Base-by-base conservation (phyloP, 768 basidiomycete genomes). In the Mycena metata region DNA sequence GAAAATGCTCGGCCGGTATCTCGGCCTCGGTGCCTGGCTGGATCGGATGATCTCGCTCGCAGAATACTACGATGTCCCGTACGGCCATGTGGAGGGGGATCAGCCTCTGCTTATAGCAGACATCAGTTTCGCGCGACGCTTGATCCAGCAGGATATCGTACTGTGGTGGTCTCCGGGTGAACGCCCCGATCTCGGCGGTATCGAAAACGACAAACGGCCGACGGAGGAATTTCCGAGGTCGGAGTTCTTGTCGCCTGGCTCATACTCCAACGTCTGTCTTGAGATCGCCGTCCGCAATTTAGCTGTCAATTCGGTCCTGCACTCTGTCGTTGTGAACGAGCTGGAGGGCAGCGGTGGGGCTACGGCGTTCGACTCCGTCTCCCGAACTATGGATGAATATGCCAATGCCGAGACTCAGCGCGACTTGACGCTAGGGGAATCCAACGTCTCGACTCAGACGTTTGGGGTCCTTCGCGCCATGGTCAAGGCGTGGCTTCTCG, bases 121-220 rank as follows among this genome's bases (percentile, higher is more conserved):
- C 72, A 85, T 99, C 71, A 92, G 89, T 70, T 98, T 98, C 73
- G 94, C 98, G 2, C 90, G 97, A 8, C 89, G 94, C 46, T 80
- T 99, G 60, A 82, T 91, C 35, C 90, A 91, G 52, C 95, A 98
- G 69, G 98, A 99, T 74, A 90, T 94, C 75, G 84, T 98, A 4
- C 83, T 99, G 4, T 99, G 98, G 98, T 99, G 98, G 98, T 97
- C 98, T 11, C 86, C 92, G 2, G 89, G 91, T 5, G 90, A 94
- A 35, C 87, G 88, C 21, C 96, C 98, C 4, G 98, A 99, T 80
- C 85, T 99, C 0, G 98, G 98, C 39, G 98, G 98, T 5, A 87
- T 91, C 56, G 96, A 99, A 76, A 90, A 95, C 52, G 97, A 99
- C 78, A 87, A 86, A 60, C 85, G 91, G 51, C 88, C 90, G 0